Conservation (phyloP, 371 early-diverging fungal species). For the Mucor piriformis region DNA sequence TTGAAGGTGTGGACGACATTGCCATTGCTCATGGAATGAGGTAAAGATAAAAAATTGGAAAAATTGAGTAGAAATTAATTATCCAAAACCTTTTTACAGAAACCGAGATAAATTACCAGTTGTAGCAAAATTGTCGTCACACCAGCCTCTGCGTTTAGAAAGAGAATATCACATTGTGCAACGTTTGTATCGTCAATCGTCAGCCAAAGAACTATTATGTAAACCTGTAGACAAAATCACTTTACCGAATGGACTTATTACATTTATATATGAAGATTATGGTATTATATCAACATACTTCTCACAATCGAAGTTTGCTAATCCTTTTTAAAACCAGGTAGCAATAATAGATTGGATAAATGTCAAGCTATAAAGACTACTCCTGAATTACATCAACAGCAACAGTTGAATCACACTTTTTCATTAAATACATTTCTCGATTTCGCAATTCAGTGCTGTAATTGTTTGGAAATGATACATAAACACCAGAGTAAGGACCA, state of each 20-base stretch:
- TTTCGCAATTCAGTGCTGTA: slow-evolving; percentile 52
- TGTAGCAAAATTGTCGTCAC: slow-evolving; percentile 50
- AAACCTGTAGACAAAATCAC: slow-evolving; percentile 44
- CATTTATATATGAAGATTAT: slow-evolving; percentile 43
- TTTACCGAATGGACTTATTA: slow-evolving; percentile 30
- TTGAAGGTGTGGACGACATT: slow-evolving; percentile 41
- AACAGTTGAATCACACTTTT: slow-evolving; percentile 1
- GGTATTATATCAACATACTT: slow-evolving; percentile 15
- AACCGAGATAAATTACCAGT: slow-evolving; percentile 43
- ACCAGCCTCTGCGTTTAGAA: slow-evolving; percentile 46
- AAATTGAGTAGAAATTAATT: not conserved
- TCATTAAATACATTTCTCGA: slow-evolving; percentile 35
- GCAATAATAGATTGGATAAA: slow-evolving; percentile 29
- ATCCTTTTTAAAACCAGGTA: not conserved
- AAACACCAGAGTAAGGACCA: slow-evolving; percentile 43
- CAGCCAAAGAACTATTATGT: slow-evolving; percentile 32
- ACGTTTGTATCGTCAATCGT: slow-evolving; percentile 37
- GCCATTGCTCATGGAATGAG: slow-evolving; percentile 44
- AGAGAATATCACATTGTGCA: slow-evolving; percentile 52
- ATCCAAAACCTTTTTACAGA: slow-evolving; percentile 24
- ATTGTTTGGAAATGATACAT: slow-evolving; percentile 50
- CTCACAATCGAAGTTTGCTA: not conserved
- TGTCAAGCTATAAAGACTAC: slow-evolving; percentile 26
- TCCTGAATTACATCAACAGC: slow-evolving; percentile 10
- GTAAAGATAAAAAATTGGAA: slow-evolving; percentile 17